Evolutionary conservation across 176 grass and related monocot species (phyloP).

Genomic region (Oryza glaberrima): DNA sequence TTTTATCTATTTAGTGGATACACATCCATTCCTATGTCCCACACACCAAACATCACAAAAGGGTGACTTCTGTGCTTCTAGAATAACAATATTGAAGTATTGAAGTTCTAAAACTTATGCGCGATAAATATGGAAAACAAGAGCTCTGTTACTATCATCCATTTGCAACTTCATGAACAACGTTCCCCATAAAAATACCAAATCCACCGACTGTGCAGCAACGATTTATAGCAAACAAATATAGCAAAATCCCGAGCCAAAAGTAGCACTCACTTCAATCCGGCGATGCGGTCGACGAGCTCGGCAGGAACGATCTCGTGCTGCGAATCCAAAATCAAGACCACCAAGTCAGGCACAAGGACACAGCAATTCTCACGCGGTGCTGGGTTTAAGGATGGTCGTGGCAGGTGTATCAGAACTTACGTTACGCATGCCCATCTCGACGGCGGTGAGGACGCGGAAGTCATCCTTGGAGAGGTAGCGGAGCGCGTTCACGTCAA

Average conservation of each 20-base stretch:
- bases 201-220: not conserved
- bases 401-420: not conserved
- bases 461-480: slow-evolving; percentile 93
- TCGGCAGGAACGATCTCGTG: slow-evolving; percentile 87
- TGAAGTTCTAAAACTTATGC: too few relatives aligned
- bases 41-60: not conserved
- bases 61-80: not conserved
- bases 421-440: slow-evolving; percentile 99
- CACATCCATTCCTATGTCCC: not conserved
- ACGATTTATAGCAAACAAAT: not conserved
- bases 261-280: slow-evolving; percentile 60
- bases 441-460: slow-evolving; percentile 81
- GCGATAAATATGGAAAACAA: too few relatives aligned
- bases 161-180: not conserved
- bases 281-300: slow-evolving; percentile 86
- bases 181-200: not conserved
- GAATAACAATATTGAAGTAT: not conserved
- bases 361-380: not conserved
- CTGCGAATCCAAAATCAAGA: slow-evolving; percentile 42
- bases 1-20: not conserved
- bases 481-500: slow-evolving; percentile 80
- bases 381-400: not conserved
- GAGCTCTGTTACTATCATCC: not conserved
- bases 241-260: not conserved
- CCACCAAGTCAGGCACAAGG: not conserved